These are phyloP conservation scores for Besnoitia besnoiti DNA, from an alignment of 169 alveolate species.

Conservation along the genomic window DNA sequence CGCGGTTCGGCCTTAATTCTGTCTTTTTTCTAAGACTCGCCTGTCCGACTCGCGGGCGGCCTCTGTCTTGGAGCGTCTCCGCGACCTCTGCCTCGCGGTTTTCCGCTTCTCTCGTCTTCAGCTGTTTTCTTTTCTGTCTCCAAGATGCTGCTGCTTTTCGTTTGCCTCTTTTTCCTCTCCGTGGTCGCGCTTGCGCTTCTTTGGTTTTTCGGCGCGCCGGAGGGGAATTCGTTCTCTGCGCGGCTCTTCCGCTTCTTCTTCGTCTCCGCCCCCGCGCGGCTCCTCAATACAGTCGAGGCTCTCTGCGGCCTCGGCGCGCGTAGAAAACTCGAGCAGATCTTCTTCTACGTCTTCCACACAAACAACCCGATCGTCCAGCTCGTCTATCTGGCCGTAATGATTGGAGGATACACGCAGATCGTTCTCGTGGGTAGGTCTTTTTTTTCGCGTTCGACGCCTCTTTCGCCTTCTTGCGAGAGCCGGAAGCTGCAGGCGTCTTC, in stretches of 20 bases:
- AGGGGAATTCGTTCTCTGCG: neutral
- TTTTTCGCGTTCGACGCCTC: neutral
- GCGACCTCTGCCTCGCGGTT: no score
- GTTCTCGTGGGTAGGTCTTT: neutral
- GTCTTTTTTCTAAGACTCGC: no score
- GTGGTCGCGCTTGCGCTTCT: neutral
- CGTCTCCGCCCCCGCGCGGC: neutral
- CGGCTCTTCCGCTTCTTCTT: neutral
- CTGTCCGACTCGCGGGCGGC: no score
- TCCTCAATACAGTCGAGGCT: neutral
- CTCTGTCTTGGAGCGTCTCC: no score
- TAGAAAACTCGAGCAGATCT: neutral
- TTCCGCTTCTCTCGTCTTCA: no score
- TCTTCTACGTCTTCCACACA: neutral
- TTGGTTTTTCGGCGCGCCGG: neutral
- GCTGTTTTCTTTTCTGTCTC: no score
- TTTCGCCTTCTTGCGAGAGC: neutral
- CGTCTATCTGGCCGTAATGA: slow-evolving; percentile 4
- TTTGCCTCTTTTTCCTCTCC: neutral
- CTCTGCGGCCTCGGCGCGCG: neutral
- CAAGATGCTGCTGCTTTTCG: neutral
- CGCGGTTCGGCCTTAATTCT: no score
- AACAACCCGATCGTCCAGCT: slow-evolving; percentile 26
- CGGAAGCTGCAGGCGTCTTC: no score
- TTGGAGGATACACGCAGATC: slow-evolving; percentile 25